Evolutionary conservation across 2,329 filamentous ascomycete genomes (phyloP).

Genomic region (Tolypocladium tropicale): DNA sequence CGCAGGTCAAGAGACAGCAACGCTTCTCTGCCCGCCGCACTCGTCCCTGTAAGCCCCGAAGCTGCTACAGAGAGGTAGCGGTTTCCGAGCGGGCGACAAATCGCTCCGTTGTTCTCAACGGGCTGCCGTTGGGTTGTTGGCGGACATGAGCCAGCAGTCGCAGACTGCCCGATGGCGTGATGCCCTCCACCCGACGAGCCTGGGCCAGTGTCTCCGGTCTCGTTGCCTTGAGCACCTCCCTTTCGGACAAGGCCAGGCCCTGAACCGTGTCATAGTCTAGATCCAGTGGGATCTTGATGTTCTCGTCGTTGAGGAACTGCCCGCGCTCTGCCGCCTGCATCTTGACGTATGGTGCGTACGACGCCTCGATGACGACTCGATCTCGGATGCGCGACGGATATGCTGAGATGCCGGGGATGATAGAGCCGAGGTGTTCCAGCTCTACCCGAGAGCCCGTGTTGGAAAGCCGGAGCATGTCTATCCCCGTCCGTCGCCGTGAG

Average conservation of each 20-base stretch:
- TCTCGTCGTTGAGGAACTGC: slow-evolving; percentile 67
- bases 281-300: slow-evolving; percentile 57
- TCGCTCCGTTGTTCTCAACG: background rate
- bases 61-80: background rate
- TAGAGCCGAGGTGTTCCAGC: slow-evolving; percentile 43
- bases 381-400: slow-evolving; percentile 50
- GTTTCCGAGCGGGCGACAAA: background rate
- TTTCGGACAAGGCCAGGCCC: slow-evolving; percentile 74
- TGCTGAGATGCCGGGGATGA: slow-evolving; percentile 44
- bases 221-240: slow-evolving; percentile 55
- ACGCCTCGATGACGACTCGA: slow-evolving; percentile 70
- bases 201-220: slow-evolving; percentile 80
- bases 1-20: background rate
- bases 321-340: slow-evolving; percentile 58
- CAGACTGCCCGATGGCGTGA: slow-evolving; percentile 51
- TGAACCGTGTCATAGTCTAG: slow-evolving; percentile 66
- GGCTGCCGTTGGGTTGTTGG: slow-evolving; percentile 5
- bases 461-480: slow-evolving; percentile 67
- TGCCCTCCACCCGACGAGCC: slow-evolving; percentile 76
- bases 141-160: slow-evolving; percentile 54
- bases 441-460: slow-evolving; percentile 33
- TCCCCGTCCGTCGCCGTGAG: slow-evolving; percentile 56
- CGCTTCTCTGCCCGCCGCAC: background rate
- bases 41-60: background rate
- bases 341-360: slow-evolving; percentile 78